Evolutionary conservation across 1,284 basidiomycete genomes (phyloP).

Genomic region (Kalmanozyma brasiliensis): DNA sequence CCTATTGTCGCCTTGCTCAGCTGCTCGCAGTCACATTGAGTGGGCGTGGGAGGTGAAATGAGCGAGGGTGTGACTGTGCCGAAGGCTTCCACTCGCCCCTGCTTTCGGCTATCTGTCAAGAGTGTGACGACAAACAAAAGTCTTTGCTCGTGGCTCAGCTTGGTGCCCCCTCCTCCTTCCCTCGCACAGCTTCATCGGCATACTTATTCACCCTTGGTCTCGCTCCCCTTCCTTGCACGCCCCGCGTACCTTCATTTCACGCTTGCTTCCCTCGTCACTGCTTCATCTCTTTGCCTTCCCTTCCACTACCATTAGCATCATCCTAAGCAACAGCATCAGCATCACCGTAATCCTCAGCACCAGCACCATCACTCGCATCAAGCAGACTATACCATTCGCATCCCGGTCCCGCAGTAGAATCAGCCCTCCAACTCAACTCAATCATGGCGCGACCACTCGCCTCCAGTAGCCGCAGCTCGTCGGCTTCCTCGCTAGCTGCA

Average conservation of each 20-base stretch:
- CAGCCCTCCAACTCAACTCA: background rate
- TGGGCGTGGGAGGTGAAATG: no score
- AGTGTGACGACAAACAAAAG: background rate
- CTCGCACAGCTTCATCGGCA: background rate
- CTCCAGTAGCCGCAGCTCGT: slow-evolving; percentile 39
- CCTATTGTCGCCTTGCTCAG: background rate
- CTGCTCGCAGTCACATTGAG: no score
- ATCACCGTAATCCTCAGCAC: background rate
- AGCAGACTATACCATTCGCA: no score
- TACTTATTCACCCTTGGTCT: background rate
- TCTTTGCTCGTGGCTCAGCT: slow-evolving; percentile 1
- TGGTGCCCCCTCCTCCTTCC: background rate
- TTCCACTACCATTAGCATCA: no score
- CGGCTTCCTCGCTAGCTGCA: slow-evolving; percentile 33
- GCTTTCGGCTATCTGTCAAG: background rate
- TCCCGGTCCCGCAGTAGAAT: no score
- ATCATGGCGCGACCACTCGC: slow-evolving; percentile 25
- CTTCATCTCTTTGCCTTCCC: no score
- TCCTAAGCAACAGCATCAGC: slow-evolving; percentile 1
- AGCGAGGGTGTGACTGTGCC: no score
- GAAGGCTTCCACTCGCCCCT: no score
- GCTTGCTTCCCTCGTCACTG: background rate
- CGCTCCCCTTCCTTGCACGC: background rate
- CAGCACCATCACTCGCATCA: background rate
- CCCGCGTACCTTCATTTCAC: background rate